Percentiles rank a stretch among this genome's conserved stretches.
phyloP scores from a whole-genome alignment of 768 basidiomycete species.

The Neoboletus subvelutipes region DNA sequence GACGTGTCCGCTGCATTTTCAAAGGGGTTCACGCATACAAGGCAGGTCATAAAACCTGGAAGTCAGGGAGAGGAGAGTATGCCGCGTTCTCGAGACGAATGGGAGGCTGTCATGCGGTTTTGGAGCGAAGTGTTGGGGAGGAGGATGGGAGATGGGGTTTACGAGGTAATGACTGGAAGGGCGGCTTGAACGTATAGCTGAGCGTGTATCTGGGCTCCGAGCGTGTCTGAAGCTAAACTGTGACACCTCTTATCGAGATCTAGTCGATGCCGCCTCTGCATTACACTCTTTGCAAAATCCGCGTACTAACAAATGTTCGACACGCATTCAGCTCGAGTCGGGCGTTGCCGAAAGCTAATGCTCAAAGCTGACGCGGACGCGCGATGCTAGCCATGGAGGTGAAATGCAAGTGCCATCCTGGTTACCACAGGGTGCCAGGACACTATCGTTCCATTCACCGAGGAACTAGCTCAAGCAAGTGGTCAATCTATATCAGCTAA shows the following conservation, averaged over 20 bases:
- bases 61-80: conserved; percentile 50
- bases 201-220: neutral
- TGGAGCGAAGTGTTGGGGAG: conserved; percentile 70
- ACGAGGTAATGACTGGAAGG: conserved; percentile 58
- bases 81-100: conserved; percentile 74
- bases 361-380: neutral
- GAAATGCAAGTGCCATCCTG: neutral
- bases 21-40: conserved; percentile 55
- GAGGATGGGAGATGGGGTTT: conserved; percentile 59
- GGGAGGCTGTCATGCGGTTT: conserved; percentile 83
- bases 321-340: neutral
- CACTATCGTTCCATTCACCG: too few relatives aligned
- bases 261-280: neutral
- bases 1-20: conserved; percentile 51
- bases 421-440: neutral
- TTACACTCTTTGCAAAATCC: too few relatives aligned
- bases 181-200: neutral
- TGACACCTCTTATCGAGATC: neutral
- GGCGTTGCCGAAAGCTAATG: too few relatives aligned
- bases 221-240: neutral
- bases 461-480: neutral
- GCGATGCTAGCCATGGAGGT: neutral
- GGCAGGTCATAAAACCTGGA: conserved; percentile 48
- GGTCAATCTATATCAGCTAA: too few relatives aligned
- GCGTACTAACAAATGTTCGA: neutral